A percentile compares a stretch with the other conserved stretches of the same genome.
phyloP scores from a whole-genome alignment of 164 flowering plant genomes.

The Buxus sempervirens region DNA sequence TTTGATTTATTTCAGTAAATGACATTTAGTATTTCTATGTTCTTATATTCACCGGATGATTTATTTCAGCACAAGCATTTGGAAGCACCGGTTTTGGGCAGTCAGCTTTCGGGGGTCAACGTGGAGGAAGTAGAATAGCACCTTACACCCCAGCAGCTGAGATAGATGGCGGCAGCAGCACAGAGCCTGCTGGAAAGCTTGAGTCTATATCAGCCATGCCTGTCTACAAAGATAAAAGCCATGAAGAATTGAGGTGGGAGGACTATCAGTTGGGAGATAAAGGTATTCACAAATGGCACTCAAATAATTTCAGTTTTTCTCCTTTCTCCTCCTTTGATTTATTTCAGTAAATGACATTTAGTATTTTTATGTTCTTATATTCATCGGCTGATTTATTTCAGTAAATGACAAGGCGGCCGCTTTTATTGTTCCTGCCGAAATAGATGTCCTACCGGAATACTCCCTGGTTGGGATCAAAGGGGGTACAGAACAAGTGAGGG shows the following conservation, averaged over 20 bases:
- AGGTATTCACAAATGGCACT: conserved; percentile 35
- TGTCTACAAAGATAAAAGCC: conserved; percentile 86
- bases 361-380: background rate
- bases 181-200: conserved; percentile 71
- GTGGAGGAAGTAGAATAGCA: conserved; percentile 75
- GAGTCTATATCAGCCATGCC: conserved; percentile 98
- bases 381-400: too few species aligned
- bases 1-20: background rate
- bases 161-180: conserved; percentile 46
- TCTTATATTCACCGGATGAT: background rate
- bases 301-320: background rate
- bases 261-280: conserved; percentile 93
- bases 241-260: conserved; percentile 98
- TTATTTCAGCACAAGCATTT: conserved; percentile 66
- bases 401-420: too few species aligned
- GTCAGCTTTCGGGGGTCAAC: conserved; percentile 63
- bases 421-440: too few species aligned
- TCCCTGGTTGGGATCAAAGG: too few species aligned
- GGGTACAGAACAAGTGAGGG: too few species aligned
- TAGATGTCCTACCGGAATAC: too few species aligned
- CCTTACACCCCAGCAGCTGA: conserved; percentile 69
- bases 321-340: background rate
- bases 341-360: background rate
- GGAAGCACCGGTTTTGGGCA: conserved; percentile 66
- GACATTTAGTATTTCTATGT: background rate